These are phyloP conservation scores for Aurifilum marmelostoma DNA, from an alignment of 2,329 filamentous ascomycete genomes.

Conservation along the genomic window DNA sequence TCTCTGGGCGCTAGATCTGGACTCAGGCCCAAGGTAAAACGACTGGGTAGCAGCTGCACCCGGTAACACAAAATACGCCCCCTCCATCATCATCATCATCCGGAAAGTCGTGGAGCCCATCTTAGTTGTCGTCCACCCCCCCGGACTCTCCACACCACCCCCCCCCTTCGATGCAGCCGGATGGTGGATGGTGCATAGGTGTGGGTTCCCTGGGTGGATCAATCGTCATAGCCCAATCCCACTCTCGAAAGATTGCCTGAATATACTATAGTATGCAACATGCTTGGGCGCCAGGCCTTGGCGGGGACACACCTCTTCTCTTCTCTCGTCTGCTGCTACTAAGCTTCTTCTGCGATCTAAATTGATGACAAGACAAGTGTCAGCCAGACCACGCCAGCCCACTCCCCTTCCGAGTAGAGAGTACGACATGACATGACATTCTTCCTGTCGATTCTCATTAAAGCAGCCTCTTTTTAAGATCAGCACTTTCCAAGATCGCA, in stretches of 20 bases:
- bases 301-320: conserved; percentile 5
- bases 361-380: neutral
- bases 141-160: neutral
- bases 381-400: neutral
- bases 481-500: neutral
- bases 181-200: neutral
- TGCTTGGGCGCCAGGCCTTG: conserved; percentile 6
- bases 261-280: neutral
- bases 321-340: neutral
- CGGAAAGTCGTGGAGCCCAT: neutral
- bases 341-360: neutral
- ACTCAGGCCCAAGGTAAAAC: neutral
- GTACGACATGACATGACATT: neutral
- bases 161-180: neutral
- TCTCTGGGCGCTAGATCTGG: neutral
- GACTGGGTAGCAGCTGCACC: conserved; percentile 2
- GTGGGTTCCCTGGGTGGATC: conserved; percentile 14
- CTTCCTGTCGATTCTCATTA: neutral
- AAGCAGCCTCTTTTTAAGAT: neutral
- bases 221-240: conserved; percentile 29
- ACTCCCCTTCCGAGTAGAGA: neutral
- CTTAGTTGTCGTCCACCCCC: neutral
- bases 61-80: conserved; percentile 5
- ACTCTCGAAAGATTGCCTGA: conserved; percentile 22
- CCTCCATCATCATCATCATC: conserved; percentile 3